A percentile compares a stretch with the other conserved stretches of the same genome.
Evolutionary conservation across 2,329 filamentous ascomycete species (phyloP).

Genomic region (Penicillium sp.): DNA sequence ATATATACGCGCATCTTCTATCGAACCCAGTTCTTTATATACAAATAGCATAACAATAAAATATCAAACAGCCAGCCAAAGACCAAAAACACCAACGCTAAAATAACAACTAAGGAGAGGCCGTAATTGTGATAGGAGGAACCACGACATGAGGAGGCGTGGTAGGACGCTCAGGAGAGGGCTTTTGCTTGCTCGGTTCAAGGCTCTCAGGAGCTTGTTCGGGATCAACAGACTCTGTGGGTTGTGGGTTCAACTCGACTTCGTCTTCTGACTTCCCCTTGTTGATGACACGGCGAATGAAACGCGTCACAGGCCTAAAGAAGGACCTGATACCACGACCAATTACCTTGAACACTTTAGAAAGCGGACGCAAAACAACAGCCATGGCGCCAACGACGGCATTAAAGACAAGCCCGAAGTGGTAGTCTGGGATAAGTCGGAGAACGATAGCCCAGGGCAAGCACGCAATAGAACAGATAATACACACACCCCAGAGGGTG

Average conservation of each 20-base stretch:
- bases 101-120: conserved; percentile 26
- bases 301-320: conserved; percentile 27
- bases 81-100: conserved; percentile 7
- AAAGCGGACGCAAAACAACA: conserved; percentile 48
- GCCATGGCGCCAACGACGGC: conserved; percentile 57
- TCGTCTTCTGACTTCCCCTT: conserved; percentile 2
- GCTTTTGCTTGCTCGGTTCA: conserved; percentile 6
- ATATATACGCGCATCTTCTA: conserved; percentile 2
- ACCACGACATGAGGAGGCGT: conserved; percentile 27
- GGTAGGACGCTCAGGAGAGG: conserved; percentile 20
- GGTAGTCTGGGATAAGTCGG: conserved; percentile 75
- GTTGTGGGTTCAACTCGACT: background rate
- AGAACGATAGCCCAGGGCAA: conserved; percentile 80
- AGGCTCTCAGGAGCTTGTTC: conserved; percentile 9
- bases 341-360: conserved; percentile 31
- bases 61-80: conserved; percentile 2
- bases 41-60: background rate
- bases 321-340: conserved; percentile 27
- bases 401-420: conserved; percentile 45
- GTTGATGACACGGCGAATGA: conserved; percentile 21
- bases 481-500: conserved; percentile 83
- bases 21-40: background rate
- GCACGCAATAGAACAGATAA: conserved; percentile 80
- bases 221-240: conserved; percentile 11
- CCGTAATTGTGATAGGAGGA: conserved; percentile 44